Percentiles rank a stretch among this genome's conserved stretches.
These are phyloP conservation scores for Penicillium sp. DNA, from an alignment of 2,329 filamentous ascomycete genomes.

Conservation along the genomic window DNA sequence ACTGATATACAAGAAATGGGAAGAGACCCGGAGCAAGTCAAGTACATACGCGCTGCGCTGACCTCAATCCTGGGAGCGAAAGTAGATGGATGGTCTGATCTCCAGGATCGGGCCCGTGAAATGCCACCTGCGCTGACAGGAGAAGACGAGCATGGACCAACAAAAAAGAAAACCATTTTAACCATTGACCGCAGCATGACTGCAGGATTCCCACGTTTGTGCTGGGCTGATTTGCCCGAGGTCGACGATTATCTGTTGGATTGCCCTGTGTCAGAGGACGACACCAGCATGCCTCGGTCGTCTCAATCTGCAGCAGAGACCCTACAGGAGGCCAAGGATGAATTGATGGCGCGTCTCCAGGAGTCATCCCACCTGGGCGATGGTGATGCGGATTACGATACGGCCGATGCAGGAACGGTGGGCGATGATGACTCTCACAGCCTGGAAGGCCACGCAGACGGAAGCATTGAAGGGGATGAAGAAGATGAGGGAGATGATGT, in stretches of 20 bases:
- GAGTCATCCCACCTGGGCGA: conserved; percentile 45
- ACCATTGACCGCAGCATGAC: conserved; percentile 43
- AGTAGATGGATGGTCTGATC: conserved; percentile 46
- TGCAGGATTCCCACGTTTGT: conserved; percentile 41
- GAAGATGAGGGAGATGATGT: conserved; percentile 56
- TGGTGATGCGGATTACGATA: conserved; percentile 43
- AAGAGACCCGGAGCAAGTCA: conserved; percentile 45
- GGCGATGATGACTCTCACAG: conserved; percentile 45
- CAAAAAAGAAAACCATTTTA: conserved; percentile 43
- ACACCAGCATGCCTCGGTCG: conserved; percentile 48
- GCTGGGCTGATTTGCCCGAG: conserved; percentile 47
- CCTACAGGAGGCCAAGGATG: conserved; percentile 52
- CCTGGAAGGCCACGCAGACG: conserved; percentile 45
- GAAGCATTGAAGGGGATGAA: conserved; percentile 51
- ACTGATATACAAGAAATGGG: conserved; percentile 48
- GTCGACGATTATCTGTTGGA: conserved; percentile 42
- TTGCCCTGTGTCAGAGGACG: conserved; percentile 45
- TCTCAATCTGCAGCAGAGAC: conserved; percentile 51
- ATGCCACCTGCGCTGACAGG: conserved; percentile 35
- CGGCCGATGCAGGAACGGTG: conserved; percentile 41
- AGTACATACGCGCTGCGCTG: conserved; percentile 45
- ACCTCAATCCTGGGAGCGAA: conserved; percentile 46
- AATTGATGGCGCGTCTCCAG: conserved; percentile 50
- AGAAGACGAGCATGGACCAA: conserved; percentile 26
- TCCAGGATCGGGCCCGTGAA: conserved; percentile 40